Percentiles rank a stretch among this genome's conserved stretches.
Evolutionary conservation across 2,329 filamentous ascomycete species (phyloP).

Genomic region (Trichoderma endophyticum): DNA sequence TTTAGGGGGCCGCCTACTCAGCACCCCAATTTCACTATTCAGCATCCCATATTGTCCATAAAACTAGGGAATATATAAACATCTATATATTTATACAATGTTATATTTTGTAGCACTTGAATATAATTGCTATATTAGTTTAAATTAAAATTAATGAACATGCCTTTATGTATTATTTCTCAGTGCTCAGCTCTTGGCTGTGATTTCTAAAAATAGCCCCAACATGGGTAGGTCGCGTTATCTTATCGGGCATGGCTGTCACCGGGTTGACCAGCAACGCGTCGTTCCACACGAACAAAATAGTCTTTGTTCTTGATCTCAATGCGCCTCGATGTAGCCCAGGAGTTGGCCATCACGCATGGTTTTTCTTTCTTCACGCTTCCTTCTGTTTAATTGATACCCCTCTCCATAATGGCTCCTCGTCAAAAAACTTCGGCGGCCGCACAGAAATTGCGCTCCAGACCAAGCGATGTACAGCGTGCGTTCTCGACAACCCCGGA

Average conservation of each 20-base stretch:
- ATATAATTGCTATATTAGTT: background rate
- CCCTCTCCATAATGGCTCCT: conserved; percentile 3
- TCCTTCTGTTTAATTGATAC: background rate
- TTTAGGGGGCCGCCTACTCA: background rate
- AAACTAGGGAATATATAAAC: too few species aligned
- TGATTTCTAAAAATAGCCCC: background rate
- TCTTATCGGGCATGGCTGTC: conserved; percentile 8
- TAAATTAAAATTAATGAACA: background rate
- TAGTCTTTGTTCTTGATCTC: background rate
- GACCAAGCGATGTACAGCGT: conserved; percentile 44
- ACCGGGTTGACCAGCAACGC: conserved; percentile 14
- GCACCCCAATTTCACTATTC: too few species aligned
- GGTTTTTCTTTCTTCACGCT: background rate
- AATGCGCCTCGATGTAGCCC: conserved; percentile 6
- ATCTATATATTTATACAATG: background rate
- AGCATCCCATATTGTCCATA: too few species aligned
- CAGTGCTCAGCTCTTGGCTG: background rate
- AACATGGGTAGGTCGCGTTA: background rate
- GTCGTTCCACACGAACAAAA: conserved; percentile 12
- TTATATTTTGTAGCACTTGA: background rate
- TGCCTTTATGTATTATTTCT: background rate
- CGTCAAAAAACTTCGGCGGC: conserved; percentile 19
- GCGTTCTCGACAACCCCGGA: conserved; percentile 6
- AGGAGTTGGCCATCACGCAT: conserved; percentile 1
- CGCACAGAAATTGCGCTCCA: conserved; percentile 21